Base-by-base conservation (phyloP, 2,329 filamentous ascomycete genomes). In the Penicillium concentricum region DNA sequence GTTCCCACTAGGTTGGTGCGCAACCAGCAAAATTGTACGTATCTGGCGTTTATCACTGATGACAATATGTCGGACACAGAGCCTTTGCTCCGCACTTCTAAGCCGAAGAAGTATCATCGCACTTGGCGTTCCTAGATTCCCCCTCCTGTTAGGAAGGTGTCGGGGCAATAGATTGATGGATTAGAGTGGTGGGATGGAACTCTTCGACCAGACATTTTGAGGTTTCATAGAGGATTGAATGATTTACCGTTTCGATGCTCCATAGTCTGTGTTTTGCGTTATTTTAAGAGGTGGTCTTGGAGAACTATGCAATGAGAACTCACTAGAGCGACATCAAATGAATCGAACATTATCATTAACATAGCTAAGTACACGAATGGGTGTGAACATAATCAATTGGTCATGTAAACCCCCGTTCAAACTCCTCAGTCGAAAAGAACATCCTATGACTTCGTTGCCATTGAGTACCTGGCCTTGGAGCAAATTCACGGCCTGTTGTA, bases 381-480 rank as follows among this genome's bases (percentile, higher is more conserved):
- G 43, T 34, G 34, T 42, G 46, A 43, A 22, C 20, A 32, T 26
- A 51, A 47, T 30, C n/a, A 20, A 51, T 69, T 49, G 69, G 57
- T 72, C 45, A 74, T 75, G 60, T 82, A 84, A 20, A 84, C 72
- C 0, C 88, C 87, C 50, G 76, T 62, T 95, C 91, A 69, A 97
- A 97, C 67, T 84, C 89, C 44, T 93, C 90, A 6, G 13, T 46
- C 80, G 80, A 67, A 72, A 90, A 97, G 71, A 92, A 49, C 82
- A 84, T 0, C 92, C 90, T 18, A 80, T 78, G 56, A 97, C 94
- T 10, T 82, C 80, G 71, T 96, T 96, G 7, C 90, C 93, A 62
- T 92, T 92, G 73, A 97, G 97, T n/a, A 91, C 83, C 51, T 92
- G 86, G 15, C 91, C 92, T 67, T 96, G 87, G 39, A 96, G 83